Conservation (phyloP, 345 rosid species). For the Kandelia obovata region DNA sequence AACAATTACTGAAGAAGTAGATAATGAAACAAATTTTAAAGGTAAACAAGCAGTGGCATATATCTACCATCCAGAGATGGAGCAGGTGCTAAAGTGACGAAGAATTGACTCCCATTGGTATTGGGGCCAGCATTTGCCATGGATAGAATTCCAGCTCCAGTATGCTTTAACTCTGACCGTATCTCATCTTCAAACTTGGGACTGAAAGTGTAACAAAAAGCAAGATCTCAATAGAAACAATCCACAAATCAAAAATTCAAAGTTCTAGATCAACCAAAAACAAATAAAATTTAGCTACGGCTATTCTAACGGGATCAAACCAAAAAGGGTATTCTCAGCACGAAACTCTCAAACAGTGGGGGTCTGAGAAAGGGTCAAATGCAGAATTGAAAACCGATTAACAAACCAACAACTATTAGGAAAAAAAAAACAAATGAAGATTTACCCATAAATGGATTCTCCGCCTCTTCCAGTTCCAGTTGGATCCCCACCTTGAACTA, state of each 20-base stretch:
- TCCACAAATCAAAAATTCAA: neutral
- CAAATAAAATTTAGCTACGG: too few species aligned
- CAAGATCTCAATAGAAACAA: neutral
- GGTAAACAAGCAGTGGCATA: neutral
- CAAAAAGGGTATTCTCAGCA: too few species aligned
- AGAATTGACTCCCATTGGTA: slow-evolving; percentile 92
- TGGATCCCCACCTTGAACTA: slow-evolving; percentile 98
- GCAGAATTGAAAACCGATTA: neutral
- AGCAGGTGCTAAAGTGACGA: slow-evolving; percentile 78
- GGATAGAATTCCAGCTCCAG: slow-evolving; percentile 88
- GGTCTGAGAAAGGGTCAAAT: too few species aligned
- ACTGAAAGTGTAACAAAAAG: slow-evolving; percentile 28
- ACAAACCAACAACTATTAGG: neutral
- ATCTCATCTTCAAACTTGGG: slow-evolving; percentile 88
- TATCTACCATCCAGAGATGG: slow-evolving; percentile 80
- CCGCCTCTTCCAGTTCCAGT: slow-evolving; percentile 97
- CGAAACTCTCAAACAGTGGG: too few species aligned
- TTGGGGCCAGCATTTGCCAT: slow-evolving; percentile 99
- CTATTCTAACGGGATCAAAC: too few species aligned
- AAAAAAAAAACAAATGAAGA: neutral
- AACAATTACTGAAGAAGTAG: neutral
- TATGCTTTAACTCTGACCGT: slow-evolving; percentile 77
- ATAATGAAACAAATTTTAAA: neutral
- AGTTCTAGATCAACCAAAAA: too few species aligned
- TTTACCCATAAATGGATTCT: slow-evolving; percentile 85